Evolutionary conservation across 768 basidiomycete species (phyloP), one percentile per base, ranked within the genome.

Genomic region (Porphyrellus cyaneotinctus): DNA sequence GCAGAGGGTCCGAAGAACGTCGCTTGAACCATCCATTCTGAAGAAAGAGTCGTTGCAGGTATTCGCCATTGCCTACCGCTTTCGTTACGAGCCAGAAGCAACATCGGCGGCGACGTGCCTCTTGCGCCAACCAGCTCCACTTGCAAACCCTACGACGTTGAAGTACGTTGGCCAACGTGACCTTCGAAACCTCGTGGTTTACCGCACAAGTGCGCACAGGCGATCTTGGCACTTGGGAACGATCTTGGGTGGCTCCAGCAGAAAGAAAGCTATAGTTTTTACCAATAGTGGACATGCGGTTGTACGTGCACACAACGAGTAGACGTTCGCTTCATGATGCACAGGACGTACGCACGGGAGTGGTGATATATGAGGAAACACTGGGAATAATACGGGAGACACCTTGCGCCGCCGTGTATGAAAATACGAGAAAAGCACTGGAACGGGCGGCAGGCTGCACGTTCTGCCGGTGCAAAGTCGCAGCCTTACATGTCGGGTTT

Each of bases 61-160:
- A 10, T 71, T 71, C 48, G 65, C 68, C 11, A 62, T 75, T 47
- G 75, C 74, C 14, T 64, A 63, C 49, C 61, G 60, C n/a, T 69
- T 64, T 44, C 56, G 59, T 12, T 55, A 69, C 37, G 60, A 63
- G 47, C 37, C 46, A 1, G 74, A 76, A 58, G 66, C 67, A 3
- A 64, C 51, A 44, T 39, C 58, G 3, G 70, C 74, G 12, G 64
- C 73, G 3, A 51, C 30, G 26, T 52, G 51, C 52, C 55, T 70
- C 26, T 55, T 75, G 20, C 56, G 49, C 15, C 53, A 53, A 36
- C 53, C 61, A 0, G n/a, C 50, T n/a, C 52, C 53, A 18, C 37
- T 51, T n/a, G 17, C 13, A 2, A 36, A 55, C 15, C 24, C 45
- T 8, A 39, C 44, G 33, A 38, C 47, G 15, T 35, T 49, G 32